phyloP scores from a whole-genome alignment of 2,329 filamentous ascomycete species.

The Botryosphaeria agaves region DNA sequence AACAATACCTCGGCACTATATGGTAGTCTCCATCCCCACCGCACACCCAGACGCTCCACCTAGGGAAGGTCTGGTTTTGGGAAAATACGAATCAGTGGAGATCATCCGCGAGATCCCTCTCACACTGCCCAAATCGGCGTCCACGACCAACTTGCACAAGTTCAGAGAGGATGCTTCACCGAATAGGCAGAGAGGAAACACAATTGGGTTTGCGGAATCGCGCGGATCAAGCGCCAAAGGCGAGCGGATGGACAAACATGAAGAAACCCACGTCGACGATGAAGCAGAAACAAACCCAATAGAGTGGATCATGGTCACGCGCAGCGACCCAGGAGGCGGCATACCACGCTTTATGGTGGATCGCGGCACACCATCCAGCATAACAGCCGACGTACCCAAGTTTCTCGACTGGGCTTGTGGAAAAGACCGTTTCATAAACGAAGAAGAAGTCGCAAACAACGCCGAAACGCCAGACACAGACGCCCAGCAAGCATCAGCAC shows the following conservation, averaged over 20 bases:
- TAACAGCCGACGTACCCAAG: conserved; percentile 61
- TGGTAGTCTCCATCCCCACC: conserved; percentile 77
- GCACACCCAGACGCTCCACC: conserved; percentile 55
- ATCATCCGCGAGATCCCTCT: conserved; percentile 69
- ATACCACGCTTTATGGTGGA: conserved; percentile 88
- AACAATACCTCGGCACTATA: conserved; percentile 48
- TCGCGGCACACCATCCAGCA: conserved; percentile 65
- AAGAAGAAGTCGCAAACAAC: conserved; percentile 9
- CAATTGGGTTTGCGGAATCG: conserved; percentile 23
- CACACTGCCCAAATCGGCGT: conserved; percentile 18
- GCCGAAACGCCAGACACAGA: conserved; percentile 3
- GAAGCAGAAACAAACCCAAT: conserved; percentile 45
- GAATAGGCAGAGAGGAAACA: conserved; percentile 19
- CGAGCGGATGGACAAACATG: conserved; percentile 15
- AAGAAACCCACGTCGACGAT: conserved; percentile 10
- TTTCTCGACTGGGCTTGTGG: conserved; percentile 63
- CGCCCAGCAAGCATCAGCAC: background rate
- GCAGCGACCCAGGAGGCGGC: conserved; percentile 74
- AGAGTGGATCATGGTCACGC: conserved; percentile 87
- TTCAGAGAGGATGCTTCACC: conserved; percentile 6
- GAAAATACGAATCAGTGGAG: conserved; percentile 82
- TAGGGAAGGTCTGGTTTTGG: conserved; percentile 59
- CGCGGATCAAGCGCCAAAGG: conserved; percentile 19
- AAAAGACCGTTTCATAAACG: conserved; percentile 23
- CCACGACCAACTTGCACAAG: conserved; percentile 12